These are phyloP conservation scores for Hymenoscyphus linearis DNA, from an alignment of 2,329 filamentous ascomycete genomes.

Conservation along the genomic window DNA sequence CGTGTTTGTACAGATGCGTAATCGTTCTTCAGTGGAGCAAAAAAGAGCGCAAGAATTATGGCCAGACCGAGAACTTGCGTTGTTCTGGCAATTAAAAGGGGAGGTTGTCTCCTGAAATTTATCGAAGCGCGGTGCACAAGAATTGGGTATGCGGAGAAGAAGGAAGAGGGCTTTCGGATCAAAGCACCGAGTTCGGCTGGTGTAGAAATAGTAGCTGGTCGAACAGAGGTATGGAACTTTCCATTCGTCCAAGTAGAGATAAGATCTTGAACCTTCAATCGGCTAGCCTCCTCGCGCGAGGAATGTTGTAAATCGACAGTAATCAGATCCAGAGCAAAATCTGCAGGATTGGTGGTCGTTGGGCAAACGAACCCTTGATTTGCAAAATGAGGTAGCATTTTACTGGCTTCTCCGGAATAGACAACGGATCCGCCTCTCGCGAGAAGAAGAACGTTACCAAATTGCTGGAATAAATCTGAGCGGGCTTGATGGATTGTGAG, in stretches of 20 bases:
- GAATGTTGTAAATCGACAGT: conserved; percentile 69
- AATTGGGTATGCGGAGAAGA: conserved; percentile 59
- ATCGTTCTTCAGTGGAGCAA: conserved; percentile 63
- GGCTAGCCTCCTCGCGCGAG: conserved; percentile 54
- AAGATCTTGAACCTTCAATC: conserved; percentile 55
- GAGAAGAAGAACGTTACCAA: conserved; percentile 66
- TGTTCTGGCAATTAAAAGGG: conserved; percentile 57
- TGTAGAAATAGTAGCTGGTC: conserved; percentile 40
- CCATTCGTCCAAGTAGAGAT: conserved; percentile 51
- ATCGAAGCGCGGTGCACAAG: conserved; percentile 62
- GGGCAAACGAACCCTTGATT: conserved; percentile 59
- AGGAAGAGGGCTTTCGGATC: conserved; percentile 56
- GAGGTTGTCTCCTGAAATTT: conserved; percentile 63
- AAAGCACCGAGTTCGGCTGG: conserved; percentile 69
- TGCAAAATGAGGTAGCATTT: conserved; percentile 63
- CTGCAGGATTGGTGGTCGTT: conserved; percentile 66
- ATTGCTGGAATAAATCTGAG: conserved; percentile 65
- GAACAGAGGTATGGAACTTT: conserved; percentile 19
- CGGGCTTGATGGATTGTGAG: conserved; percentile 76
- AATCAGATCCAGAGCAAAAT: conserved; percentile 72
- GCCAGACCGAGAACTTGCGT: conserved; percentile 63
- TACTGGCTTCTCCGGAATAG: conserved; percentile 57
- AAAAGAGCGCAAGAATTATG: conserved; percentile 59
- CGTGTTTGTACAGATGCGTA: conserved; percentile 68
- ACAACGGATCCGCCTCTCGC: conserved; percentile 64